Percentiles rank a stretch among this genome's conserved stretches.
phyloP scores from a whole-genome alignment of 352 stramenopile species.

The Pythium sp. region DNA sequence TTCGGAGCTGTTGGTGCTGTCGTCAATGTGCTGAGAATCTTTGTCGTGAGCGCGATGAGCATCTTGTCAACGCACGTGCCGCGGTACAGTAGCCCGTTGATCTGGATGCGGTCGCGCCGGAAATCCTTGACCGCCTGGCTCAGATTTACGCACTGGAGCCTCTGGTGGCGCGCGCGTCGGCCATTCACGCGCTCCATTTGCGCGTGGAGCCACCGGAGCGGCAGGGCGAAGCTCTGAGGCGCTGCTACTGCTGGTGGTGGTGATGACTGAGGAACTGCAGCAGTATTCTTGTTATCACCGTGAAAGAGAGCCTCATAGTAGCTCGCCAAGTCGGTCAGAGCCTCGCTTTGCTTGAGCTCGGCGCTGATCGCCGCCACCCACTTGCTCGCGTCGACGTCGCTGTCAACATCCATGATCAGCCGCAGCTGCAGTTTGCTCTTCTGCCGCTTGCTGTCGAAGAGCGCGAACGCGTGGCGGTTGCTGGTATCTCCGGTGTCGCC shows the following conservation, averaged over 20 bases:
- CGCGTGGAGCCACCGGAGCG: slow-evolving; percentile 51
- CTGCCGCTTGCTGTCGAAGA: slow-evolving; percentile 37
- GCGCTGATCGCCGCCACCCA: slow-evolving; percentile 47
- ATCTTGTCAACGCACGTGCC: slow-evolving; percentile 37
- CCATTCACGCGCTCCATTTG: slow-evolving; percentile 40
- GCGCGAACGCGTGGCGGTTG: slow-evolving; percentile 55
- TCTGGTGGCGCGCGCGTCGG: slow-evolving; percentile 30
- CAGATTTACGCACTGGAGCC: slow-evolving; percentile 48
- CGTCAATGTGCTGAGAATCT: background rate
- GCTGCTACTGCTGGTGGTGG: background rate
- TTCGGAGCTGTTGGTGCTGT: background rate
- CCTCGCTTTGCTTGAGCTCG: slow-evolving; percentile 36
- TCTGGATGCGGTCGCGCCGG: slow-evolving; percentile 49
- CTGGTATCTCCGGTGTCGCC: slow-evolving; percentile 21
- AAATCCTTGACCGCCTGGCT: slow-evolving; percentile 68
- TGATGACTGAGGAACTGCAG: too few relatives aligned
- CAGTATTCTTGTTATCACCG: background rate
- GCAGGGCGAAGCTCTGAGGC: slow-evolving; percentile 25
- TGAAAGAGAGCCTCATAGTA: background rate
- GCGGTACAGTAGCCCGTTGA: slow-evolving; percentile 42
- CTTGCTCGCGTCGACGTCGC: slow-evolving; percentile 27
- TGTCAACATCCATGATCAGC: slow-evolving; percentile 53
- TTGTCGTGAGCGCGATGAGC: slow-evolving; percentile 24
- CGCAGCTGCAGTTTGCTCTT: slow-evolving; percentile 28
- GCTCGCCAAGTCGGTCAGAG: slow-evolving; percentile 4